These are phyloP conservation scores for Sequoiadendron giganteum DNA, from an alignment of 75 land plant genomes.

Conservation along the genomic window DNA sequence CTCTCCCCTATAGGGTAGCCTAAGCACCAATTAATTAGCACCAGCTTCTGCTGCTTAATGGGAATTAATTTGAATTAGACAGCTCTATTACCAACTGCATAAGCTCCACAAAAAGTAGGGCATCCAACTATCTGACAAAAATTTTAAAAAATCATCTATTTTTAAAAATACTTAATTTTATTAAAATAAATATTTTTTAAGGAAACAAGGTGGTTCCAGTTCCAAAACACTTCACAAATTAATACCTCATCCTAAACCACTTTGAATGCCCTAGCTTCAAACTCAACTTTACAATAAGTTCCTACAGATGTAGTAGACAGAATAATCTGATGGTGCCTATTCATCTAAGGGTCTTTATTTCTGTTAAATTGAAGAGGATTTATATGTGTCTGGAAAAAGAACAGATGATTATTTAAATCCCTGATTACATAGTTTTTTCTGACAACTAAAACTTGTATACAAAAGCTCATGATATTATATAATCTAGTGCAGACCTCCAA, in stretches of 20 bases:
- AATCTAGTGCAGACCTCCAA: conserved; percentile 31
- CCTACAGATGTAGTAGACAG: background rate
- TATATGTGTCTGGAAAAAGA: background rate
- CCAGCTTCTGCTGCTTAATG: too few relatives aligned
- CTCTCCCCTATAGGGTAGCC: too few relatives aligned
- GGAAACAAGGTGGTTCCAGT: background rate
- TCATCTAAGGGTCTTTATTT: background rate
- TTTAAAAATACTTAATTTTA: too few relatives aligned
- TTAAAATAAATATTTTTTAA: background rate
- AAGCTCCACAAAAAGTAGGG: too few relatives aligned
- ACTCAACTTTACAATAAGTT: background rate
- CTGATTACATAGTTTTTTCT: background rate
- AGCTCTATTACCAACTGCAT: too few relatives aligned
- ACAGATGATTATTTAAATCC: background rate
- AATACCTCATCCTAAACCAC: background rate
- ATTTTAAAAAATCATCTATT: too few relatives aligned
- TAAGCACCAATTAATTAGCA: too few relatives aligned
- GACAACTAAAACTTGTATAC: background rate
- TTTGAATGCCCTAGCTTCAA: background rate
- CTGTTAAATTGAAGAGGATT: too few relatives aligned
- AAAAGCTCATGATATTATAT: background rate
- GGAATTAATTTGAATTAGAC: too few relatives aligned
- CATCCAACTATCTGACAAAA: too few relatives aligned
- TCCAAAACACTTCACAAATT: too few relatives aligned
- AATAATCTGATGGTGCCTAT: background rate